These are phyloP conservation scores for Paramyrothecium roridum DNA, from an alignment of 2,329 filamentous ascomycete genomes.

Conservation along the genomic window DNA sequence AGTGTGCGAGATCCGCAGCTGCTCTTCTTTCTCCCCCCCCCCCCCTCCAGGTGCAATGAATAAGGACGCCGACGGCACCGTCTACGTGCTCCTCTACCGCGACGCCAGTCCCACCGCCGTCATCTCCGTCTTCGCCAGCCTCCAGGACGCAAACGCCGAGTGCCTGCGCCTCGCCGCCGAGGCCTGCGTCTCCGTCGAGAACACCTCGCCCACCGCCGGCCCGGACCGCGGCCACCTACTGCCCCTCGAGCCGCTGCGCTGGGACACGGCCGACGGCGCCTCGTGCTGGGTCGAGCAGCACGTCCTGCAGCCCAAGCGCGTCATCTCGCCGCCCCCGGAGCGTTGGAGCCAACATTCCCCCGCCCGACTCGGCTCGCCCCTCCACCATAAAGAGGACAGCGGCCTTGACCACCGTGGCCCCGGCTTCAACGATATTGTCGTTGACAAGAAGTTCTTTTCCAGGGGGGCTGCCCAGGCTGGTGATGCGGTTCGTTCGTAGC, in stretches of 20 bases:
- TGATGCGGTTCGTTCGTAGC: not conserved
- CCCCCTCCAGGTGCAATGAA: not conserved
- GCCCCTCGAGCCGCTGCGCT: slow-evolving; percentile 24
- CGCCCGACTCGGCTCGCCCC: slow-evolving; percentile 2
- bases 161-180: slow-evolving; percentile 24
- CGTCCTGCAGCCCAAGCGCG: slow-evolving; percentile 17
- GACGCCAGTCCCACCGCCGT: slow-evolving; percentile 22
- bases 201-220: slow-evolving; percentile 6
- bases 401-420: slow-evolving; percentile 16
- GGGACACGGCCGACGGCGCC: slow-evolving; percentile 30
- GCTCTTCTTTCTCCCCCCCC: not conserved
- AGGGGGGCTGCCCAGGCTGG: slow-evolving; percentile 18
- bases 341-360: not conserved
- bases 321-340: slow-evolving; percentile 4
- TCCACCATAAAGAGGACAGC: slow-evolving; percentile 18
- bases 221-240: slow-evolving; percentile 11
- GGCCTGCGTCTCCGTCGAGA: slow-evolving; percentile 18
- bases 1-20: not conserved
- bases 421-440: not conserved
- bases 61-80: slow-evolving; percentile 4
- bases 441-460: slow-evolving; percentile 2
- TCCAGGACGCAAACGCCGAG: slow-evolving; percentile 31
- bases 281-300: slow-evolving; percentile 35
- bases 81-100: slow-evolving; percentile 28
- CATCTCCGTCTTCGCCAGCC: slow-evolving; percentile 25